Conservation (phyloP, 2,329 filamentous ascomycete genomes). For the Alternaria sp. region DNA sequence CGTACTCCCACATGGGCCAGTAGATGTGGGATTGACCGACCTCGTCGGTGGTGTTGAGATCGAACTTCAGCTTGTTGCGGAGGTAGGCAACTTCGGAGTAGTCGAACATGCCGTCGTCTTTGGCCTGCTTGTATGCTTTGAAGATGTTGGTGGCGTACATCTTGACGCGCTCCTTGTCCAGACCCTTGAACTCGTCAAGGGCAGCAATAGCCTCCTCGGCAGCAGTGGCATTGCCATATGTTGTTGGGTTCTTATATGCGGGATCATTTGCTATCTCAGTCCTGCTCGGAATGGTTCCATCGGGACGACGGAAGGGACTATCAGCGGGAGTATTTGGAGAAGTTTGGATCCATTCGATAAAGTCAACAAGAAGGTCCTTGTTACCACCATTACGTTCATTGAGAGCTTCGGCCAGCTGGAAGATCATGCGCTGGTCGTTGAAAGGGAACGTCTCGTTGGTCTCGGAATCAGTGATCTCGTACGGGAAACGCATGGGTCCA, state of each 20-base stretch:
- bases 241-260: slow-evolving; percentile 8
- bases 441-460: slow-evolving; percentile 64
- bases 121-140: slow-evolving; percentile 60
- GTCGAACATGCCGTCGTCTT: slow-evolving; percentile 63
- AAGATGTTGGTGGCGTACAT: slow-evolving; percentile 58
- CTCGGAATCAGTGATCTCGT: slow-evolving; percentile 55
- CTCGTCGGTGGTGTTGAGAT: slow-evolving; percentile 61
- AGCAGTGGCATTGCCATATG: slow-evolving; percentile 20
- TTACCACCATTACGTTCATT: slow-evolving; percentile 65
- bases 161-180: slow-evolving; percentile 23
- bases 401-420: slow-evolving; percentile 66
- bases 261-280: slow-evolving; percentile 22
- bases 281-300: slow-evolving; percentile 23
- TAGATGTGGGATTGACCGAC: slow-evolving; percentile 41
- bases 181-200: slow-evolving; percentile 24
- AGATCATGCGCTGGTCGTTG: slow-evolving; percentile 68
- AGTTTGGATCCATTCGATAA: slow-evolving; percentile 67
- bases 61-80: slow-evolving; percentile 49
- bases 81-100: slow-evolving; percentile 71
- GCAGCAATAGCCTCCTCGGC: slow-evolving; percentile 23
- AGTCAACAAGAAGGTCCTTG: slow-evolving; percentile 59
- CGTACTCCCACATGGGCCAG: slow-evolving; percentile 61
- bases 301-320: slow-evolving; percentile 17
- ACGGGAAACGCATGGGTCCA: slow-evolving; percentile 70
- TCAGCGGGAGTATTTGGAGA: slow-evolving; percentile 60